Percentiles rank a stretch among this genome's conserved stretches.
phyloP scores from a whole-genome alignment of 208 protist genomes.

The Acanthamoeba triangularis region DNA sequence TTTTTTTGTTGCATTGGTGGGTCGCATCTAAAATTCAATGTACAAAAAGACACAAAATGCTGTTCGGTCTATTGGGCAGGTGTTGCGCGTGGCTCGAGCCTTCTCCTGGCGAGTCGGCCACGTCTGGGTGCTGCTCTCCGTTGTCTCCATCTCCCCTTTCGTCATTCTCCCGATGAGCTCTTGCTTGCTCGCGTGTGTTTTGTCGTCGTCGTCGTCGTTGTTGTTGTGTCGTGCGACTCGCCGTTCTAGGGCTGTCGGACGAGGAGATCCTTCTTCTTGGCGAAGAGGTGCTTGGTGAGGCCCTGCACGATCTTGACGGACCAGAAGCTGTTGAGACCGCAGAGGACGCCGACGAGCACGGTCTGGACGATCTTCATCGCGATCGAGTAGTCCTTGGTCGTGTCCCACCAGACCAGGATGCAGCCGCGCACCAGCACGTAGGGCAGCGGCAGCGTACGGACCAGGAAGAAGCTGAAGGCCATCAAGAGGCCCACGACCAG shows the following conservation, averaged over 20 bases:
- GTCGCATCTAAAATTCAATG: too few species aligned
- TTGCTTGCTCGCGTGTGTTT: not conserved
- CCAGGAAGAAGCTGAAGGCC: slow-evolving; percentile 67
- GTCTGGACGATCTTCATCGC: slow-evolving; percentile 57
- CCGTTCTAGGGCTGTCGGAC: slow-evolving; percentile 7
- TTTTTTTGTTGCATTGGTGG: too few species aligned
- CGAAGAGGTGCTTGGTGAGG: slow-evolving; percentile 27
- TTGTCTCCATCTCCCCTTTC: too few species aligned
- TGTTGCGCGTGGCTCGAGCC: too few species aligned
- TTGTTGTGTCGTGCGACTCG: too few species aligned
- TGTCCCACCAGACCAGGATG: slow-evolving; percentile 42
- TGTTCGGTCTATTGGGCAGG: too few species aligned
- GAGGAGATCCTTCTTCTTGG: slow-evolving; percentile 12
- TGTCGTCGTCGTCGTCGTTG: too few species aligned
- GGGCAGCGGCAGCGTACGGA: slow-evolving; percentile 53
- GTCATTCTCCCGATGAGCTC: not conserved
- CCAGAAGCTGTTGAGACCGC: slow-evolving; percentile 57
- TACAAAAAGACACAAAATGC: too few species aligned
- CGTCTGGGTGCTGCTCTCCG: not conserved
- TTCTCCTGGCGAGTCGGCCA: too few species aligned
- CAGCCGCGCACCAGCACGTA: slow-evolving; percentile 34
- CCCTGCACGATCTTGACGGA: slow-evolving; percentile 61
- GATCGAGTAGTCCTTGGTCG: not conserved
- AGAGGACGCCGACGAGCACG: slow-evolving; percentile 20
- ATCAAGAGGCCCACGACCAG: slow-evolving; percentile 50